phyloP scores from a whole-genome alignment of 2,329 filamentous ascomycete species.

The Apiospora pterosperma region DNA sequence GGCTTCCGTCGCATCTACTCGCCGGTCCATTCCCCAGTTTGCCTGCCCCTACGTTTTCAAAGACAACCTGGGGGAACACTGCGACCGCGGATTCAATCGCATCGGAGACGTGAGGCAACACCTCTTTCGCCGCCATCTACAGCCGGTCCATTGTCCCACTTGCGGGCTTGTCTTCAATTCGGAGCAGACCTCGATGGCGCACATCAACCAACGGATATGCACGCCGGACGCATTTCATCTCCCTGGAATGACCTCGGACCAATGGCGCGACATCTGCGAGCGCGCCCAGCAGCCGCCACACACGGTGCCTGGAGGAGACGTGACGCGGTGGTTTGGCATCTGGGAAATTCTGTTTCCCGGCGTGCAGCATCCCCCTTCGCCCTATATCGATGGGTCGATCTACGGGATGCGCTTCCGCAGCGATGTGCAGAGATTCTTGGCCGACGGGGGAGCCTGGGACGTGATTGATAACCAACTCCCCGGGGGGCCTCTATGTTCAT shows the following conservation, averaged over 20 bases:
- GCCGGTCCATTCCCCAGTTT: not conserved
- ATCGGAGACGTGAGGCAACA: not conserved
- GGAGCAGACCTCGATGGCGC: not conserved
- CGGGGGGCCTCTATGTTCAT: not conserved
- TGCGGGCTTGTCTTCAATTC: not conserved
- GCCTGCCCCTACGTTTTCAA: not conserved
- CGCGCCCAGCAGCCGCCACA: not conserved
- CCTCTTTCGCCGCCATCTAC: not conserved
- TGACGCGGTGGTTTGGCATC: not conserved
- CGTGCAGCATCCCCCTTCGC: not conserved
- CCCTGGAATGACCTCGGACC: not conserved
- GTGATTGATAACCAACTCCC: not conserved
- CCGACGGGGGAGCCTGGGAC: not conserved
- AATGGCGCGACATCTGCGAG: not conserved
- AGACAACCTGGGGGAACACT: not conserved
- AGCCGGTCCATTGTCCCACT: not conserved
- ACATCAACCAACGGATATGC: not conserved
- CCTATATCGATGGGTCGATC: not conserved
- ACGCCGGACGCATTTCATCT: rapidly evolving
- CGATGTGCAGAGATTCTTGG: not conserved
- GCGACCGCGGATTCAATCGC: not conserved
- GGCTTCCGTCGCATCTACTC: too few relatives aligned
- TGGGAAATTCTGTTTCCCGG: not conserved
- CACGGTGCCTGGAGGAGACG: not conserved
- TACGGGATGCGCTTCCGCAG: not conserved